A percentile compares a stretch with the other conserved stretches of the same genome.
Evolutionary conservation across 371 early-diverging fungal species (phyloP).

Genomic region (Saksenaea oblongispora): DNA sequence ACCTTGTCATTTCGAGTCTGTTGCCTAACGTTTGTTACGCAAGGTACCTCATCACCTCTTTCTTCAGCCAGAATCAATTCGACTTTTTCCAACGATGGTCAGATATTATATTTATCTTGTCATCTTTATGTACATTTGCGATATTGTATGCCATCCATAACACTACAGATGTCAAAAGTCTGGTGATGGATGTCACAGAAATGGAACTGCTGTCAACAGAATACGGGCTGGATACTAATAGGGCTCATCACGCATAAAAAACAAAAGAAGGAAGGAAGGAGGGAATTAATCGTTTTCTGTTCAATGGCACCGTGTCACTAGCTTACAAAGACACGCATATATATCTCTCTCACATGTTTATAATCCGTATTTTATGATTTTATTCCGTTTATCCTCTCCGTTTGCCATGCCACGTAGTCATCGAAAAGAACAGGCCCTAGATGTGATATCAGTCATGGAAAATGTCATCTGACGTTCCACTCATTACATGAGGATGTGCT

Average conservation of each 20-base stretch:
- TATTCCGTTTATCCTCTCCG: not conserved
- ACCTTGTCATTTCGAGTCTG: not conserved
- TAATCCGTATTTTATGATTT: not conserved
- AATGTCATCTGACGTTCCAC: not conserved
- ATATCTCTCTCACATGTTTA: not conserved
- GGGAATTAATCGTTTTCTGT: not conserved
- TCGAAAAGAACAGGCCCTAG: constrained; percentile 49
- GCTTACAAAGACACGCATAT: not conserved
- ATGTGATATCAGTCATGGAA: not conserved
- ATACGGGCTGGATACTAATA: constrained; percentile 13
- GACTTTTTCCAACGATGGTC: constrained; percentile 93
- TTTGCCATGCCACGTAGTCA: constrained; percentile 43
- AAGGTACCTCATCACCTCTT: constrained; percentile 77
- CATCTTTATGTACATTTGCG: constrained; percentile 66
- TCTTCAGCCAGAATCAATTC: constrained; percentile 78
- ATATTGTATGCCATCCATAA: constrained; percentile 73
- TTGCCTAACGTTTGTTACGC: not conserved
- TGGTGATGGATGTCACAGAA: constrained; percentile 42
- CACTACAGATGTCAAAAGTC: constrained; percentile 49
- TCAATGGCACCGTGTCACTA: not conserved
- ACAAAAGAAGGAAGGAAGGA: too few relatives aligned
- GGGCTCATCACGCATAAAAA: not conserved
- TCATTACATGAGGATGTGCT: constrained; percentile 41
- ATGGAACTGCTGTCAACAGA: constrained; percentile 30
- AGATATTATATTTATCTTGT: constrained; percentile 87